Percentiles rank a stretch among this genome's conserved stretches.
phyloP scores from a whole-genome alignment of 2,329 filamentous ascomycete genomes.

The Pseudohalonectria lignicola region DNA sequence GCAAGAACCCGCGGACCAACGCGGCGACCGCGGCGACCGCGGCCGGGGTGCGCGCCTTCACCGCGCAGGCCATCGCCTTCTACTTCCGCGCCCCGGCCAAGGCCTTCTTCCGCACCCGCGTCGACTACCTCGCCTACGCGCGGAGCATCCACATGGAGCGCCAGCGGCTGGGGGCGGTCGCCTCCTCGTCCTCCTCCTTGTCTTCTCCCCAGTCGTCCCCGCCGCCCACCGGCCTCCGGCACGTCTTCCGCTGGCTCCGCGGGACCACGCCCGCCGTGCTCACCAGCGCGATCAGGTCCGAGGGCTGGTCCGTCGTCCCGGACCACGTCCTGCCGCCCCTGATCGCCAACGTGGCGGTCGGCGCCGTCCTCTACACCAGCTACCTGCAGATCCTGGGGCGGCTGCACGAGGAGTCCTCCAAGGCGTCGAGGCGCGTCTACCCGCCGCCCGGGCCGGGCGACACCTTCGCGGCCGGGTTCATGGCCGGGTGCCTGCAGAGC shows the following conservation, averaged over 20 bases:
- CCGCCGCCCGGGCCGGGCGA: constrained; percentile 53
- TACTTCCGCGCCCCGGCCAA: constrained; percentile 89
- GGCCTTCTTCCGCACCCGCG: constrained; percentile 80
- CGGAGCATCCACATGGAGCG: constrained; percentile 36
- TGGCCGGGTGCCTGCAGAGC: constrained; percentile 60
- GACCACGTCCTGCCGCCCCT: constrained; percentile 69
- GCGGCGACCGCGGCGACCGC: constrained; percentile 67
- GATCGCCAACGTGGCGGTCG: constrained; percentile 63
- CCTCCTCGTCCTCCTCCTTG: constrained; percentile 14
- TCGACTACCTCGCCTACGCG: constrained; percentile 65
- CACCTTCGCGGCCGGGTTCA: constrained; percentile 59
- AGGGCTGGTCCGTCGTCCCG: constrained; percentile 65
- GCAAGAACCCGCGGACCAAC: constrained; percentile 38
- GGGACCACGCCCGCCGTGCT: constrained; percentile 61
- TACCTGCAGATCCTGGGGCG: constrained; percentile 60
- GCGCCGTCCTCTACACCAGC: constrained; percentile 63
- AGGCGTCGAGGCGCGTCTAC: constrained; percentile 50
- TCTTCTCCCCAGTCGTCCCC: neutral
- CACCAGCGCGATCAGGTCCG: constrained; percentile 52
- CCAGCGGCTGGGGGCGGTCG: neutral
- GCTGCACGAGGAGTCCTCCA: constrained; percentile 53
- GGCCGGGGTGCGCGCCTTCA: constrained; percentile 72
- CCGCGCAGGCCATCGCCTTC: constrained; percentile 74
- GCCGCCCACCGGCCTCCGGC: constrained; percentile 20
- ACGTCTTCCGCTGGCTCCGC: constrained; percentile 39